These are phyloP conservation scores for Acephala macrosclerotiorum DNA, from an alignment of 2,329 filamentous ascomycete genomes.

Conservation along the genomic window DNA sequence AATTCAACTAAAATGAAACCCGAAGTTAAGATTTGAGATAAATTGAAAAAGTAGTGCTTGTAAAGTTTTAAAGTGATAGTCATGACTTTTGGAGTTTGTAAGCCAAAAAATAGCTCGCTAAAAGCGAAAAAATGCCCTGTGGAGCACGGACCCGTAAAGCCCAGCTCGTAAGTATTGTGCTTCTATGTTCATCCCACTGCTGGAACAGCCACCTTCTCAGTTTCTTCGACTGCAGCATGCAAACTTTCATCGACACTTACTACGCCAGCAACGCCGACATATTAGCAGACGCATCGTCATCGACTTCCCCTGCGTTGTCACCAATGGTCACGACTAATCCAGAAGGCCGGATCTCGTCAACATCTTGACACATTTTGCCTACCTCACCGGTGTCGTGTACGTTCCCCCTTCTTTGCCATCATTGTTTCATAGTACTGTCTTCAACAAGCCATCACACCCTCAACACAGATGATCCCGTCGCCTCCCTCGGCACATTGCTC, in stretches of 20 bases:
- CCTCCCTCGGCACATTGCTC: conserved; percentile 48
- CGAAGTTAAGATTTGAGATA: too few species aligned
- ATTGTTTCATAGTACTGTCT: background rate
- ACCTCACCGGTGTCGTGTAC: conserved; percentile 45
- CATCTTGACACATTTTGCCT: conserved; percentile 51
- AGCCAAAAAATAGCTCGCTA: too few species aligned
- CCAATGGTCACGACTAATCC: conserved; percentile 47
- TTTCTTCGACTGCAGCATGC: conserved; percentile 36
- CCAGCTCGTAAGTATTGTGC: conserved; percentile 6
- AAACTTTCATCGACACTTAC: conserved; percentile 52
- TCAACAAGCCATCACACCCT: conserved; percentile 47
- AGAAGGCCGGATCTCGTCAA: conserved; percentile 50
- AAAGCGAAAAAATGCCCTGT: too few species aligned
- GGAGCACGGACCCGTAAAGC: too few species aligned
- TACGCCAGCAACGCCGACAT: conserved; percentile 48
- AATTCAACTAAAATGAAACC: too few species aligned
- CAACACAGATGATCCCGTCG: conserved; percentile 51
- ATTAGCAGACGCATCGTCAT: conserved; percentile 47
- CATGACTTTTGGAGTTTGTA: too few species aligned
- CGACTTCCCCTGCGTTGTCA: conserved; percentile 49
- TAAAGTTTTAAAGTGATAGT: too few species aligned
- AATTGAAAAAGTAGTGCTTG: too few species aligned
- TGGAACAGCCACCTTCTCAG: background rate
- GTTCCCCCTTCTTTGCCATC: background rate
- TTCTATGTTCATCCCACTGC: too few species aligned